A percentile compares a stretch with the other conserved stretches of the same genome.
phyloP scores from a whole-genome alignment of 2,329 filamentous ascomycete species.

The Cyphellophora europaea region DNA sequence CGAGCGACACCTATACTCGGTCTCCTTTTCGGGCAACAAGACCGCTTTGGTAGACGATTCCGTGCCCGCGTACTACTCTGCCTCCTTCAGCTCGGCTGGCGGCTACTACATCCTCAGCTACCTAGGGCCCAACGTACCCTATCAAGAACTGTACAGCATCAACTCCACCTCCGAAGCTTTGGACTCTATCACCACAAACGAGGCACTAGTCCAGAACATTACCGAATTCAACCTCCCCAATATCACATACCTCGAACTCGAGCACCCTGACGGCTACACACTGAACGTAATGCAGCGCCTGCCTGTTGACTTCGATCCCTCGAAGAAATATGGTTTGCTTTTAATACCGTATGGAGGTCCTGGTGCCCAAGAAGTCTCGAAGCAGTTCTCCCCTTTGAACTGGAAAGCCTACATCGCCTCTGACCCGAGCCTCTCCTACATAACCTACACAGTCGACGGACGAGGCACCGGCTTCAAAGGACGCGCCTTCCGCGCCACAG shows the following conservation, averaged over 20 bases:
- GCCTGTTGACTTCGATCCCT: slow-evolving; percentile 53
- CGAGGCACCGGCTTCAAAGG: slow-evolving; percentile 58
- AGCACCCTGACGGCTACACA: slow-evolving; percentile 51
- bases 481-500: slow-evolving; percentile 50
- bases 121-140: slow-evolving; percentile 56
- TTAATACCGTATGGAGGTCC: slow-evolving; percentile 63
- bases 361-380: slow-evolving; percentile 51
- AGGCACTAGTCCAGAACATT: slow-evolving; percentile 1
- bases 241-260: slow-evolving; percentile 54
- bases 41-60: slow-evolving; percentile 54
- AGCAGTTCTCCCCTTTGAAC: slow-evolving; percentile 44
- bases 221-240: slow-evolving; percentile 47
- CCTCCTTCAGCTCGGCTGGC: slow-evolving; percentile 54
- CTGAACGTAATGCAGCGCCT: slow-evolving; percentile 58
- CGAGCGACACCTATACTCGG: slow-evolving; percentile 58
- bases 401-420: slow-evolving; percentile 58
- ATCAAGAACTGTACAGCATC: slow-evolving; percentile 55
- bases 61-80: slow-evolving; percentile 50
- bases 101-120: slow-evolving; percentile 60
- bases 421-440: slow-evolving; percentile 58
- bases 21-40: slow-evolving; percentile 49
- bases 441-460: slow-evolving; percentile 60
- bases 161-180: slow-evolving; percentile 45
- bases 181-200: slow-evolving; percentile 47
- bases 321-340: slow-evolving; percentile 56